Conservation (phyloP, 495 filamentous ascomycete species). For the Penicillium argentinense region DNA sequence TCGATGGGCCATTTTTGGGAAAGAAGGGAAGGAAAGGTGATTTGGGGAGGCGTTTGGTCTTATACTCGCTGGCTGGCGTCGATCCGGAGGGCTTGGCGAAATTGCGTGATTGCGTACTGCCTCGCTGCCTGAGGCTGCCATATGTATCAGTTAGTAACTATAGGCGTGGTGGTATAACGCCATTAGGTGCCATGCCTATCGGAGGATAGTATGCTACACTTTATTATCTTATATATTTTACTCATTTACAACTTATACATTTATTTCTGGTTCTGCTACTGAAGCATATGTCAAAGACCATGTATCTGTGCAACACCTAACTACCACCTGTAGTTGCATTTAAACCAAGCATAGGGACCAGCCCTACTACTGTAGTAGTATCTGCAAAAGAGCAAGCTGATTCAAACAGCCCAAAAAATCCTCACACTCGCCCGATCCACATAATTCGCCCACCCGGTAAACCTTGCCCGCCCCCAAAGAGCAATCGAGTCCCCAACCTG, state of each 20-base stretch:
- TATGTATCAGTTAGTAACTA: no score
- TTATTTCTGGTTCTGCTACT: no score
- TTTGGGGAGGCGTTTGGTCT: constrained; percentile 20
- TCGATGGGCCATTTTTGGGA: background rate
- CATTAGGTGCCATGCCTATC: no score
- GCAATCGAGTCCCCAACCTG: constrained; percentile 64
- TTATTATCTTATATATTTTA: no score
- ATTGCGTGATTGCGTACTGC: constrained; percentile 38
- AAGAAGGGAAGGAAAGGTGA: constrained; percentile 15
- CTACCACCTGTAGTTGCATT: no score
- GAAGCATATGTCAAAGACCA: no score
- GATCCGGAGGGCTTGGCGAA: constrained; percentile 36
- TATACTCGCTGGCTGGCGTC: constrained; percentile 28
- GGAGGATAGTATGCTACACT: background rate
- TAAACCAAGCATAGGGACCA: no score
- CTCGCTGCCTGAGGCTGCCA: constrained; percentile 5
- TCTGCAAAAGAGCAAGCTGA: background rate
- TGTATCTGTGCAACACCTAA: no score
- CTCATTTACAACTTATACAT: no score
- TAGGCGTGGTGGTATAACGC: no score
- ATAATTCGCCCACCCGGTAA: constrained; percentile 60
- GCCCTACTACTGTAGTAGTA: background rate
- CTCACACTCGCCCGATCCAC: constrained; percentile 56
- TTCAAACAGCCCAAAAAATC: constrained; percentile 64
- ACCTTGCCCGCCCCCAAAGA: constrained; percentile 64